Percentiles rank a stretch among this genome's conserved stretches.
These are phyloP conservation scores for Komagataea norvegica DNA, from an alignment of 1,139 yeast species.

Conservation along the genomic window DNA sequence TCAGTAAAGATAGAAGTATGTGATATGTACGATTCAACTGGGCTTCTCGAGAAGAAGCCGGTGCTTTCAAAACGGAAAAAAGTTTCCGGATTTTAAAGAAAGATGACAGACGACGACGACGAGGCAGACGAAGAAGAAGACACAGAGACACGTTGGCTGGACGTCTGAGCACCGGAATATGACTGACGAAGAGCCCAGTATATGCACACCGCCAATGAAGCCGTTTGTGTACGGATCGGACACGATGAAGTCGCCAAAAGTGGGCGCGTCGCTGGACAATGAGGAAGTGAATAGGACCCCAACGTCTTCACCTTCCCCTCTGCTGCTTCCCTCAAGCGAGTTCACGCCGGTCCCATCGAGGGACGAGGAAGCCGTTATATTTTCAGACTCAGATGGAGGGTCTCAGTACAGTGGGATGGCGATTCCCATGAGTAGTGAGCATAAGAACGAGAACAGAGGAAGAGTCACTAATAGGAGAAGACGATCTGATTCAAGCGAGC, in stretches of 20 bases:
- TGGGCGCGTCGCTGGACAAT: not conserved
- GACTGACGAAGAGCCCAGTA: not conserved
- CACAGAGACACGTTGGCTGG: too few relatives aligned
- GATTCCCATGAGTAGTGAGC: not conserved
- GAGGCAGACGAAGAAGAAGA: too few relatives aligned
- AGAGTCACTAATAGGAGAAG: slow-evolving; percentile 17
- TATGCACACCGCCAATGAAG: not conserved
- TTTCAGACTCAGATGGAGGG: slow-evolving; percentile 34
- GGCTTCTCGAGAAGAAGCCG: too few relatives aligned
- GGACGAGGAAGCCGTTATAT: slow-evolving; percentile 34
- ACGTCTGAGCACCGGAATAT: too few relatives aligned
- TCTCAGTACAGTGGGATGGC: slow-evolving; percentile 20
- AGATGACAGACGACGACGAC: too few relatives aligned
- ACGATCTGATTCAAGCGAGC: slow-evolving; percentile 21
- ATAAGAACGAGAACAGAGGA: slow-evolving; percentile 10
- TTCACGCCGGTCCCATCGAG: slow-evolving; percentile 29
- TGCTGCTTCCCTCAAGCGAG: slow-evolving; percentile 27
- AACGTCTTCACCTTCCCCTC: slow-evolving; percentile 27
- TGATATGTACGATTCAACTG: too few relatives aligned
- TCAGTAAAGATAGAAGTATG: too few relatives aligned
- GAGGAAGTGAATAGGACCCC: not conserved
- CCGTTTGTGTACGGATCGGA: not conserved
- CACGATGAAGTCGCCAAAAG: slow-evolving; percentile 6
- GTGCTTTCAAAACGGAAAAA: too few relatives aligned
- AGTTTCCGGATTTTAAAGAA: too few relatives aligned